Evolutionary conservation across 2,329 filamentous ascomycete species (phyloP).

Genomic region (Camillea tinctor): DNA sequence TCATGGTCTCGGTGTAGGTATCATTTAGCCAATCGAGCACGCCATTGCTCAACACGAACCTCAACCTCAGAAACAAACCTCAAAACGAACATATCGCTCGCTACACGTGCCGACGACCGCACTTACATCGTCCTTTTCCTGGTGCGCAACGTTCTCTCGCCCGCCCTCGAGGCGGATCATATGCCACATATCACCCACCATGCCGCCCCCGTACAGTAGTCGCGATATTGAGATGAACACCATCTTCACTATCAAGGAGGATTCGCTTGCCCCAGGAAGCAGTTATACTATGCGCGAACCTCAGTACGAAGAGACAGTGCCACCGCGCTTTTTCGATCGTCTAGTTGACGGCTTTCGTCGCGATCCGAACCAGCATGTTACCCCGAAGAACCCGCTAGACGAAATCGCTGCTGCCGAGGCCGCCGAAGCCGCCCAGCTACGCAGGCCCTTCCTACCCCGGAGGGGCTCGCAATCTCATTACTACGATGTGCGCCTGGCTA

Average conservation of each 20-base stretch:
- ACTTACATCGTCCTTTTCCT: neutral
- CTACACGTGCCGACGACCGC: neutral
- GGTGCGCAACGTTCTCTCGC: neutral
- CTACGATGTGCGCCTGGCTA: constrained; percentile 56
- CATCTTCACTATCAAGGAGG: constrained; percentile 58
- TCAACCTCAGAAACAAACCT: too few species aligned
- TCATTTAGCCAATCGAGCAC: neutral
- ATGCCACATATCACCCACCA: constrained; percentile 30
- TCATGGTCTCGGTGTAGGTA: neutral
- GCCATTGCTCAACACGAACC: neutral
- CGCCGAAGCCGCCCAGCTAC: constrained; percentile 28
- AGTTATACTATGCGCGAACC: constrained; percentile 52
- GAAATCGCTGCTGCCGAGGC: constrained; percentile 31
- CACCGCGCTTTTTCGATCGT: constrained; percentile 38
- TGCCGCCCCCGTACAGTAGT: constrained; percentile 30
- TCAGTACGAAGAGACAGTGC: constrained; percentile 39
- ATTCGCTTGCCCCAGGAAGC: constrained; percentile 50
- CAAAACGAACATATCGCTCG: neutral
- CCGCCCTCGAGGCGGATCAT: constrained; percentile 21
- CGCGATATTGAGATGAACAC: constrained; percentile 50
- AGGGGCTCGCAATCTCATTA: constrained; percentile 40
- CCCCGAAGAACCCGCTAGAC: constrained; percentile 42
- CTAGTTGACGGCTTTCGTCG: constrained; percentile 63
- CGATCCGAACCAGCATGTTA: constrained; percentile 52
- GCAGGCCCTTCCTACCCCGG: constrained; percentile 26